Conservation (phyloP, 768 basidiomycete genomes). For the Clavaria fumosa region DNA sequence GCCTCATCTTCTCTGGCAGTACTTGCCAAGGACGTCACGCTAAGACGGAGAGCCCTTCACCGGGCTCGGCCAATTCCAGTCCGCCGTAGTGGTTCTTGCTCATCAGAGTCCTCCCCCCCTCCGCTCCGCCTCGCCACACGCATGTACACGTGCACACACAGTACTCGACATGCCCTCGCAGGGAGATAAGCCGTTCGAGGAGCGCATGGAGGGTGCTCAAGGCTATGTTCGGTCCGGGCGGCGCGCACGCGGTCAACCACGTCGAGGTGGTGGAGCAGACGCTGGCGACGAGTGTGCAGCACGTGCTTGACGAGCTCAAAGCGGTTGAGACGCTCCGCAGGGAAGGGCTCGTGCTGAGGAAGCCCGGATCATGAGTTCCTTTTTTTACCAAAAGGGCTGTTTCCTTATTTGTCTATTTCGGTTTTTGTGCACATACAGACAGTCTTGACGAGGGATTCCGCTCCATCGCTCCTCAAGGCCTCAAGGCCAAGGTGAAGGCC, state of each 20-base stretch:
- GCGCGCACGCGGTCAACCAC: slow-evolving; percentile 26
- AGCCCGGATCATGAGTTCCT: slow-evolving; percentile 29
- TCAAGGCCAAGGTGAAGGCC: too few species aligned
- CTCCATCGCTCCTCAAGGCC: slow-evolving; percentile 37
- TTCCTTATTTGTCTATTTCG: too few species aligned
- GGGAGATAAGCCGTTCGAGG: slow-evolving; percentile 32
- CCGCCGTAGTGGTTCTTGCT: slow-evolving; percentile 44
- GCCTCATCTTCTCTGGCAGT: too few species aligned
- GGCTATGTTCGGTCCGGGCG: slow-evolving; percentile 31
- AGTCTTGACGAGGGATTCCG: slow-evolving; percentile 36
- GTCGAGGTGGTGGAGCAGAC: slow-evolving; percentile 35
- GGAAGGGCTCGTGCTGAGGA: slow-evolving; percentile 43
- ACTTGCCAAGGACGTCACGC: slow-evolving; percentile 36
- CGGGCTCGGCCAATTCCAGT: slow-evolving; percentile 40
- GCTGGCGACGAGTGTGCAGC: slow-evolving; percentile 27
- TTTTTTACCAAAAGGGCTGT: too few species aligned
- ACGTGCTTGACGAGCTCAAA: slow-evolving; percentile 39
- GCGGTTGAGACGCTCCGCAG: slow-evolving; percentile 39
- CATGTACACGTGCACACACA: slow-evolving; percentile 10
- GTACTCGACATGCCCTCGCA: slow-evolving; percentile 45
- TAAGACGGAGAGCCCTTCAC: slow-evolving; percentile 48
- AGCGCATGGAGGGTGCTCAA: slow-evolving; percentile 30
- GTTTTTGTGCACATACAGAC: slow-evolving; percentile 3
- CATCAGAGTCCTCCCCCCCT: slow-evolving; percentile 35
- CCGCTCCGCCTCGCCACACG: neutral